These are phyloP conservation scores for Pistacia vera DNA, from an alignment of 345 rosid species.

Conservation along the genomic window DNA sequence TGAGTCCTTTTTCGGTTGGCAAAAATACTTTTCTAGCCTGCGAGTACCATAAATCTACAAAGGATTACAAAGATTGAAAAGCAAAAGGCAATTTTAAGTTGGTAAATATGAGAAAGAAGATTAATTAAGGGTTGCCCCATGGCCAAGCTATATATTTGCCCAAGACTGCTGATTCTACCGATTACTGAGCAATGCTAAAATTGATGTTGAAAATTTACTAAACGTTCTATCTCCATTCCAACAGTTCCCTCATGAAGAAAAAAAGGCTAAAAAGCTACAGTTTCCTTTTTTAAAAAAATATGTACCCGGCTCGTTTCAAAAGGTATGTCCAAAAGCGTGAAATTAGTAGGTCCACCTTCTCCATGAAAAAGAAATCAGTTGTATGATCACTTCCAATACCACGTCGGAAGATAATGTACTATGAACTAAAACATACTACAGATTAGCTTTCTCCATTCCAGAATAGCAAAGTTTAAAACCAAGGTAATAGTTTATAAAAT, in stretches of 20 bases:
- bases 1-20: constrained; percentile 26
- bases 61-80: neutral
- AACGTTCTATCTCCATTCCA: neutral
- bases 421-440: neutral
- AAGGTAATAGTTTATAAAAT: too few relatives aligned
- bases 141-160: neutral
- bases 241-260: neutral
- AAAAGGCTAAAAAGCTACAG: neutral
- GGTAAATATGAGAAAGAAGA: neutral
- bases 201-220: too few relatives aligned
- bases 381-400: constrained; percentile 76
- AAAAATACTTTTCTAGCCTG: constrained; percentile 46
- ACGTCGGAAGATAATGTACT: constrained; percentile 74
- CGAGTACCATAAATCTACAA: constrained; percentile 17
- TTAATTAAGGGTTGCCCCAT: neutral
- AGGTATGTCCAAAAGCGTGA: constrained; percentile 54
- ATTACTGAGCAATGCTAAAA: too few relatives aligned
- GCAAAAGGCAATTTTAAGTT: neutral
- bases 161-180: neutral
- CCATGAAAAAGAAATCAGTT: constrained; percentile 53
- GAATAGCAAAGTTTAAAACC: neutral
- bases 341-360: constrained; percentile 60
- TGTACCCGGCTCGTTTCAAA: constrained; percentile 59
- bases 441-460: neutral
- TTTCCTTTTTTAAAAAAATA: neutral